Evolutionary conservation across 164 flowering plant genomes (phyloP).

Genomic region (Litsea cubeba): DNA sequence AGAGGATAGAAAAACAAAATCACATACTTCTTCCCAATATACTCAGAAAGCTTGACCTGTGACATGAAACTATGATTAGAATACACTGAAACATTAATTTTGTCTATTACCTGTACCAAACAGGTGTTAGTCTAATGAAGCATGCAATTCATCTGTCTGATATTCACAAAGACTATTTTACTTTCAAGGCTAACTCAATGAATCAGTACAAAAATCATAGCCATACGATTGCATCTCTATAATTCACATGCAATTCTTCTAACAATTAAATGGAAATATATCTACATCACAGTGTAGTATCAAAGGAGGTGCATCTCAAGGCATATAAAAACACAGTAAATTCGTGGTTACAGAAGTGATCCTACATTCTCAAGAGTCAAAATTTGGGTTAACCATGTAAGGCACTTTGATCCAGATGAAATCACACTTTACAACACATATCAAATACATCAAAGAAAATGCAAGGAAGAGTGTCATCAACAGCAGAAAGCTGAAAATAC

Average conservation of each 20-base stretch:
- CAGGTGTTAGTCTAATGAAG: background rate
- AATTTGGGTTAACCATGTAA: background rate
- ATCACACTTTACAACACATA: background rate
- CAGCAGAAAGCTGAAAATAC: background rate
- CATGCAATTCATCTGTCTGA: background rate
- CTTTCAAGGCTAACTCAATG: background rate
- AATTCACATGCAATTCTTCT: background rate
- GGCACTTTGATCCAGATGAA: background rate
- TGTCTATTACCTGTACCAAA: background rate
- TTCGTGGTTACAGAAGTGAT: background rate
- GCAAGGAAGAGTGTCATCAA: background rate
- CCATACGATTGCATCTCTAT: background rate
- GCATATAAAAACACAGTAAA: background rate
- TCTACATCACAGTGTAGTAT: background rate
- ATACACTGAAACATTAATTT: background rate
- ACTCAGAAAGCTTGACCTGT: constrained; percentile 95
- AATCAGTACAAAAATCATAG: background rate
- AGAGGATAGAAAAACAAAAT: constrained; percentile 95
- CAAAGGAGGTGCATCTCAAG: background rate
- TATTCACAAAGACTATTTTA: background rate
- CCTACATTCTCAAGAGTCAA: background rate
- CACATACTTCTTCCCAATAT: constrained; percentile 96
- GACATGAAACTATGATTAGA: background rate
- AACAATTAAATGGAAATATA: background rate
- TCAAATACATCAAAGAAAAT: background rate